phyloP scores from a whole-genome alignment of 2,329 filamentous ascomycete species.

The Clarireedia homoeocarpa region DNA sequence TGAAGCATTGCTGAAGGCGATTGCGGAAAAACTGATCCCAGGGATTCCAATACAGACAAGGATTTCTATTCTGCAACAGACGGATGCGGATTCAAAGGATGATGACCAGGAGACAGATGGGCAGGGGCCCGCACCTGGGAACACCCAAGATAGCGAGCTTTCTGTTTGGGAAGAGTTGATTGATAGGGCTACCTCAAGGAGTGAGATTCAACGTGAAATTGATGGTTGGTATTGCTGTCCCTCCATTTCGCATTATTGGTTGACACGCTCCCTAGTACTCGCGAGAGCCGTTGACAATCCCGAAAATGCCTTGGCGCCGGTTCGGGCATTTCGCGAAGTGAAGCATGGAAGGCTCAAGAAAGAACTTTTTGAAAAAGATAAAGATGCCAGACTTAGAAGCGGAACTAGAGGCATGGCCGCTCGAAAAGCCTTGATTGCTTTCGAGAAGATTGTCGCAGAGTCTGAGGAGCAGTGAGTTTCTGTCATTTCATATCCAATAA shows the following conservation, averaged over 20 bases:
- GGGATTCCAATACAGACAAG: slow-evolving; percentile 61
- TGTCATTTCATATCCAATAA: background rate
- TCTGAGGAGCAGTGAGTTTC: slow-evolving; percentile 31
- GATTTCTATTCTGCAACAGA: slow-evolving; percentile 65
- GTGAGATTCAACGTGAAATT: slow-evolving; percentile 53
- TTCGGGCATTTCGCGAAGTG: slow-evolving; percentile 53
- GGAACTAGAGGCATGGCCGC: slow-evolving; percentile 68
- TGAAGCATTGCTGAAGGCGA: slow-evolving; percentile 61
- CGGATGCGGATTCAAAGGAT: slow-evolving; percentile 29
- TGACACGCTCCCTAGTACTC: slow-evolving; percentile 37
- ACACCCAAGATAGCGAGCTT: slow-evolving; percentile 1
- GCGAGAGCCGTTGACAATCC: slow-evolving; percentile 49
- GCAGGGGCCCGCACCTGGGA: background rate
- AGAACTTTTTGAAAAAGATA: slow-evolving; percentile 60
- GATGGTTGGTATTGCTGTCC: slow-evolving; percentile 35
- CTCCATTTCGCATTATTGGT: background rate
- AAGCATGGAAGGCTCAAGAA: slow-evolving; percentile 54
- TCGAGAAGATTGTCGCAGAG: slow-evolving; percentile 58
- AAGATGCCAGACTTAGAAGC: slow-evolving; percentile 66
- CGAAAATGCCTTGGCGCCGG: slow-evolving; percentile 47
- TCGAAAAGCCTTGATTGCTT: slow-evolving; percentile 62
- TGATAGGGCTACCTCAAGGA: slow-evolving; percentile 48
- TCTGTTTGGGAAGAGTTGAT: slow-evolving; percentile 63
- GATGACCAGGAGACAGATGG: slow-evolving; percentile 29
- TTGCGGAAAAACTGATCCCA: slow-evolving; percentile 71